Percentiles rank a stretch among this genome's conserved stretches.
Conservation (phyloP, 352 stramenopile genomes). For the Phytophthora cactorum region DNA sequence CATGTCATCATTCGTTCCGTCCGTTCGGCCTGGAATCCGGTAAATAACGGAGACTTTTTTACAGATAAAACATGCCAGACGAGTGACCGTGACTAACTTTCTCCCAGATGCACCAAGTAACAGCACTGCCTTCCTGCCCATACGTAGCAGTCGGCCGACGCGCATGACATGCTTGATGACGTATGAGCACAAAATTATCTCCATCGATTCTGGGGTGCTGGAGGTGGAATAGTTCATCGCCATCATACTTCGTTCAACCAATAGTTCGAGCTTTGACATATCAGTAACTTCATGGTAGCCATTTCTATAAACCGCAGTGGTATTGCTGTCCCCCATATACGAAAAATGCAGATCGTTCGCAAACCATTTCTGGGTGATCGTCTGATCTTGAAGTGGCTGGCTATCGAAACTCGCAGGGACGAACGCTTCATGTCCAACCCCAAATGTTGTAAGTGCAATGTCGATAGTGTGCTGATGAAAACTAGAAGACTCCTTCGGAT, state of each 20-base stretch:
- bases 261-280: constrained; percentile 54
- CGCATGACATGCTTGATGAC: constrained; percentile 66
- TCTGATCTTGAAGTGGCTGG: constrained; percentile 20
- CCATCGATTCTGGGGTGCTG: constrained; percentile 37
- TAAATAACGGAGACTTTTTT: constrained; percentile 46
- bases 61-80: constrained; percentile 61
- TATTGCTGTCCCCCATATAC: constrained; percentile 56
- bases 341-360: constrained; percentile 57
- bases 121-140: constrained; percentile 44
- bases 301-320: constrained; percentile 40
- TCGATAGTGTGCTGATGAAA: constrained; percentile 61
- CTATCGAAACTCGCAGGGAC: constrained; percentile 28
- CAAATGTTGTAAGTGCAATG: constrained; percentile 52
- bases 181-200: constrained; percentile 60
- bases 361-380: constrained; percentile 45
- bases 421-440: constrained; percentile 47
- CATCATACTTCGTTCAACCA: constrained; percentile 66
- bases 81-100: constrained; percentile 60
- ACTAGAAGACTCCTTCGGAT: constrained; percentile 31
- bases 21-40: constrained; percentile 13
- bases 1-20: not conserved
- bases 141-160: constrained; percentile 52
- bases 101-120: constrained; percentile 51
- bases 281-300: constrained; percentile 68
- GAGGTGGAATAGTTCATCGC: constrained; percentile 47